phyloP scores from a whole-genome alignment of 2,329 filamentous ascomycete species.

The Neonectria punicea region DNA sequence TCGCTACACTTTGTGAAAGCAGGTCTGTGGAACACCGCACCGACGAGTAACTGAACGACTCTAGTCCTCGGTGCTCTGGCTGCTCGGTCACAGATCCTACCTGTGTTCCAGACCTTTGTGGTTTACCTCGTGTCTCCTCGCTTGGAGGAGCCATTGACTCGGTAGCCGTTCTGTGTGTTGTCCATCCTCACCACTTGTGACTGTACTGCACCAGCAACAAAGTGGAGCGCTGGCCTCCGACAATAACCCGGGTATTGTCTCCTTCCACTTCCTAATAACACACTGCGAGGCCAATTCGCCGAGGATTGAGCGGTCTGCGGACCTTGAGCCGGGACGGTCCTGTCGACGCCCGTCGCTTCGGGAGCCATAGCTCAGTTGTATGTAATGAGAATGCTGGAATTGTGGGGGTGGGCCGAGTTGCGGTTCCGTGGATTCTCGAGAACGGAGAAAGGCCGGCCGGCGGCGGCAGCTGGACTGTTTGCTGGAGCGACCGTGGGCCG shows the following conservation, averaged over 20 bases:
- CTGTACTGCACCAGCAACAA: background rate
- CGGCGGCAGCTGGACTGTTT: background rate
- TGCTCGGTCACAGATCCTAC: background rate
- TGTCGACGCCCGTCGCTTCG: background rate
- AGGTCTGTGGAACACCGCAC: no score
- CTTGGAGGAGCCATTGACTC: background rate
- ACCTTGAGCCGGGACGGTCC: background rate
- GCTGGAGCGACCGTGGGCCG: conserved; percentile 6
- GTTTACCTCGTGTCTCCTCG: background rate
- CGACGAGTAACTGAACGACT: background rate
- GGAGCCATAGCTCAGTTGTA: background rate
- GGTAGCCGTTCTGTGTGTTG: background rate
- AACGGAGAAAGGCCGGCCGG: conserved; percentile 13
- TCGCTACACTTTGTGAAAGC: background rate
- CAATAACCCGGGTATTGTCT: background rate
- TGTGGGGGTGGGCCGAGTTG: conserved; percentile 19
- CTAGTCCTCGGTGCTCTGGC: background rate
- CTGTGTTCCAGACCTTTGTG: background rate
- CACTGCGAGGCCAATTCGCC: background rate
- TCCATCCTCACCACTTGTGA: background rate
- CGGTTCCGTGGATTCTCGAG: conserved; percentile 2
- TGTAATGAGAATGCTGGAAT: conserved; percentile 15
- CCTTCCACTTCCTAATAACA: background rate
- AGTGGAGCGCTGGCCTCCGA: background rate
- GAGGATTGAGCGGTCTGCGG: background rate